Percentiles rank a stretch among this genome's conserved stretches.
Evolutionary conservation across 164 flowering plant species (phyloP).

Genomic region (Nelumbo lutea): DNA sequence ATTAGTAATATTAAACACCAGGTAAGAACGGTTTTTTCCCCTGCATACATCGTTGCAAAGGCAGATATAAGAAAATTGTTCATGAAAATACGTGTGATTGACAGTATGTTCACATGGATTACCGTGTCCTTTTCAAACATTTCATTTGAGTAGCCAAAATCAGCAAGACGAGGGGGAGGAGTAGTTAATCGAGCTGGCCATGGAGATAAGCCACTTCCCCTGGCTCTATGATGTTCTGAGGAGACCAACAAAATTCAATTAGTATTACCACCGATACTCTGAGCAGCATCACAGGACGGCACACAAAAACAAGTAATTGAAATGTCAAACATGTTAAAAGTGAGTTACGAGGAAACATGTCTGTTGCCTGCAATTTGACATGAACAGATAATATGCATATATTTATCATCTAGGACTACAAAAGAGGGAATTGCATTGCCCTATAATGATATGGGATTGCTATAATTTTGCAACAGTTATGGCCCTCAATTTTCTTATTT

Average conservation of each 20-base stretch:
- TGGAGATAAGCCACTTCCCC: slow-evolving; percentile 81
- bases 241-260: slow-evolving; percentile 6
- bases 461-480: too few relatives aligned
- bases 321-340: not conserved
- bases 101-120: slow-evolving; percentile 12
- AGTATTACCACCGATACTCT: not conserved
- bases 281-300: not conserved
- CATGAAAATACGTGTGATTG: not conserved
- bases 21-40: not conserved
- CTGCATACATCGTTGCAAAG: too few relatives aligned
- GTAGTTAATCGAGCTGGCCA: slow-evolving; percentile 82
- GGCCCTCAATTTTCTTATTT: too few relatives aligned
- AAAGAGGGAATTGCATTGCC: not conserved
- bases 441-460: too few relatives aligned
- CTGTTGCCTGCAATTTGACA: not conserved
- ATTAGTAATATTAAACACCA: slow-evolving; percentile 1
- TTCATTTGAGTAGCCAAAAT: slow-evolving; percentile 60
- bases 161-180: slow-evolving; percentile 86
- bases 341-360: not conserved
- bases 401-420: not conserved
- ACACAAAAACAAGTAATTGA: not conserved
- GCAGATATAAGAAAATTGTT: too few relatives aligned
- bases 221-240: slow-evolving; percentile 46
- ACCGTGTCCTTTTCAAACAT: slow-evolving; percentile 80
- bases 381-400: not conserved